Evolutionary conservation across 768 basidiomycete species (phyloP).

Genomic region (Boletus barrowsii): DNA sequence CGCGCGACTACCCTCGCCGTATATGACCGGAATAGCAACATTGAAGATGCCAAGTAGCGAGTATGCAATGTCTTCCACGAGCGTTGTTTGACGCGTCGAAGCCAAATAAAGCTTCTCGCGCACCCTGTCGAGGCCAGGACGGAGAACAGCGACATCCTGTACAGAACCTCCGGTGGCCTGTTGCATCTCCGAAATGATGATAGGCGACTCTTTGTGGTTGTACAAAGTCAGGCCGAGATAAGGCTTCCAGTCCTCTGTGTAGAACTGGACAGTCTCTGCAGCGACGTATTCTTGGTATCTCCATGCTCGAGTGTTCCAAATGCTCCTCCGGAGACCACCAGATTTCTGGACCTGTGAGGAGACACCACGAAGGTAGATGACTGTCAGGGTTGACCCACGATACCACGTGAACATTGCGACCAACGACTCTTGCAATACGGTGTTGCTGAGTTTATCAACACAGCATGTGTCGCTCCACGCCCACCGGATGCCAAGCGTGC

Average conservation of each 20-base stretch:
- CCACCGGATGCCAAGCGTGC: background rate
- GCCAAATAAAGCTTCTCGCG: constrained; percentile 12
- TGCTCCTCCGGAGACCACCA: background rate
- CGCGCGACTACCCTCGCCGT: constrained; percentile 6
- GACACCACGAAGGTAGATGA: background rate
- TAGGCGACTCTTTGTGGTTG: constrained; percentile 6
- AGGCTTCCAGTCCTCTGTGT: no score
- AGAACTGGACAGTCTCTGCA: no score
- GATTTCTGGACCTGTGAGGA: background rate
- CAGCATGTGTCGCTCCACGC: background rate
- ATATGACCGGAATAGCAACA: background rate
- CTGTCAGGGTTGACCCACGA: background rate
- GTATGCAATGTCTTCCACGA: constrained; percentile 7
- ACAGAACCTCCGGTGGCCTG: background rate
- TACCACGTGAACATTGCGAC: constrained; percentile 18
- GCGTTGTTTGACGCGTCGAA: background rate
- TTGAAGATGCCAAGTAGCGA: constrained; percentile 9
- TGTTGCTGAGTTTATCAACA: background rate
- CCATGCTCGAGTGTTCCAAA: background rate
- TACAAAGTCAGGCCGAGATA: no score
- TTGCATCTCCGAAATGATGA: constrained; percentile 1
- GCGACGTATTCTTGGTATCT: no score
- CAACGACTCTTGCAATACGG: constrained; percentile 4
- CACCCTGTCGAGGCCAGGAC: background rate
- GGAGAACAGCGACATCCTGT: background rate